Evolutionary conservation across 768 basidiomycete species (phyloP).

Genomic region (Cystofilobasidium capitatum): DNA sequence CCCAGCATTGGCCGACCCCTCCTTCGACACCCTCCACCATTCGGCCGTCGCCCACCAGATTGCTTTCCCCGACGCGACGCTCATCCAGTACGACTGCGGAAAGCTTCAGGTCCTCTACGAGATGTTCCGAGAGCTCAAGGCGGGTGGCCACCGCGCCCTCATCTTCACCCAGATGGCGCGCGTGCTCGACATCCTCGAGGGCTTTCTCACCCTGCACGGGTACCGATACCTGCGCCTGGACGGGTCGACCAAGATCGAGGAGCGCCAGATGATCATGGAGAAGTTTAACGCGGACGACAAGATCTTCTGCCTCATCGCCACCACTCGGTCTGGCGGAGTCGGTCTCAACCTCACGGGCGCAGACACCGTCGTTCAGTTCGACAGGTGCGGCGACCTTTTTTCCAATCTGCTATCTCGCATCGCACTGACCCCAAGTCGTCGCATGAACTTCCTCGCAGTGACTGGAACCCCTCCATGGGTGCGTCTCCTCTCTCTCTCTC

Average conservation of each 20-base stretch:
- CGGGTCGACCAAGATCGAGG: slow-evolving; percentile 89
- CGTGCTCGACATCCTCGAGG: slow-evolving; percentile 86
- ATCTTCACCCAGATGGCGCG: slow-evolving; percentile 98
- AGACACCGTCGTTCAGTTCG: slow-evolving; percentile 44
- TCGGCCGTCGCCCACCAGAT: slow-evolving; percentile 76
- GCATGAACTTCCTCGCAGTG: background rate
- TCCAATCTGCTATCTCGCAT: background rate
- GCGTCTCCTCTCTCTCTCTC: background rate
- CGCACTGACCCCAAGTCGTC: background rate
- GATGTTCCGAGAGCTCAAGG: slow-evolving; percentile 71
- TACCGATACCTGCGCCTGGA: slow-evolving; percentile 90
- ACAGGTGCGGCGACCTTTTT: slow-evolving; percentile 42
- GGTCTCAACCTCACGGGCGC: slow-evolving; percentile 73
- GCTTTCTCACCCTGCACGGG: slow-evolving; percentile 83
- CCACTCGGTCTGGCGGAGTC: slow-evolving; percentile 49
- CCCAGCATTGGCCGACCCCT: slow-evolving; percentile 37
- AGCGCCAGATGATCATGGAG: slow-evolving; percentile 50
- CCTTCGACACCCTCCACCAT: slow-evolving; percentile 65
- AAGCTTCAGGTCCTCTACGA: slow-evolving; percentile 78
- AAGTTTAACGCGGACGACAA: slow-evolving; percentile 43
- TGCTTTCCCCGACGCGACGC: slow-evolving; percentile 79
- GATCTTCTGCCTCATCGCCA: slow-evolving; percentile 44
- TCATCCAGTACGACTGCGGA: slow-evolving; percentile 91
- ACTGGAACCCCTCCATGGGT: slow-evolving; percentile 6
- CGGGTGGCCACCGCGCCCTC: slow-evolving; percentile 75